These are phyloP conservation scores for Verticillium klebahnii DNA, from an alignment of 2,329 filamentous ascomycete species.

Conservation along the genomic window DNA sequence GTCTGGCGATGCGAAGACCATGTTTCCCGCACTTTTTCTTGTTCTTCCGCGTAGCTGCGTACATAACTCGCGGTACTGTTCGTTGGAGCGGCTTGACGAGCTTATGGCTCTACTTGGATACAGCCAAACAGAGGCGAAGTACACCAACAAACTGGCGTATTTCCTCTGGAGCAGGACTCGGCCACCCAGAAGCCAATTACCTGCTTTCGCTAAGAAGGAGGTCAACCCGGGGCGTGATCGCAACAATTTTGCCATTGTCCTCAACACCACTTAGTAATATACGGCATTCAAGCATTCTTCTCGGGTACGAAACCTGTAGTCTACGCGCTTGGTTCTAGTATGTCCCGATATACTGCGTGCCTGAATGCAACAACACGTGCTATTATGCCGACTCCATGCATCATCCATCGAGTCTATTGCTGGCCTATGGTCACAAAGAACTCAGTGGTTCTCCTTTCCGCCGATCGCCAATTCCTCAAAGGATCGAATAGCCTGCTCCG, in stretches of 20 bases:
- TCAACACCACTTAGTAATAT: conserved; percentile 32
- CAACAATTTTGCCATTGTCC: conserved; percentile 87
- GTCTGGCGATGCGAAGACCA: conserved; percentile 17
- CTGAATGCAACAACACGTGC: background rate
- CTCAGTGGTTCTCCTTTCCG: too few species aligned
- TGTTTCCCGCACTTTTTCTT: conserved; percentile 73
- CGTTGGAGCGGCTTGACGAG: conserved; percentile 59
- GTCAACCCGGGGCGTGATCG: conserved; percentile 68
- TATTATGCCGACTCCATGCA: background rate
- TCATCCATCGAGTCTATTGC: background rate
- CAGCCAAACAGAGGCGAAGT: conserved; percentile 58
- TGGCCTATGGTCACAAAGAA: background rate
- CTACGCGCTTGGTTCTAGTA: too few species aligned
- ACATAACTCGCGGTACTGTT: conserved; percentile 85
- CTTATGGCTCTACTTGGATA: conserved; percentile 82
- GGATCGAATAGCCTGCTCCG: conserved; percentile 26
- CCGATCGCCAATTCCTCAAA: conserved; percentile 18
- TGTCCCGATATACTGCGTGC: background rate
- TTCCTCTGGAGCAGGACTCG: conserved; percentile 67
- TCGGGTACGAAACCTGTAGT: background rate
- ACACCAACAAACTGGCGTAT: conserved; percentile 80
- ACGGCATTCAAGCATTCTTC: background rate
- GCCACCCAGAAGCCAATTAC: conserved; percentile 11
- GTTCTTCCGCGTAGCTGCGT: conserved; percentile 87
- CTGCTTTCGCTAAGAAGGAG: conserved; percentile 65